Percentiles rank a stretch among this genome's conserved stretches.
These are phyloP conservation scores for Ramaria sp. DNA, from an alignment of 768 basidiomycete species.

Conservation along the genomic window DNA sequence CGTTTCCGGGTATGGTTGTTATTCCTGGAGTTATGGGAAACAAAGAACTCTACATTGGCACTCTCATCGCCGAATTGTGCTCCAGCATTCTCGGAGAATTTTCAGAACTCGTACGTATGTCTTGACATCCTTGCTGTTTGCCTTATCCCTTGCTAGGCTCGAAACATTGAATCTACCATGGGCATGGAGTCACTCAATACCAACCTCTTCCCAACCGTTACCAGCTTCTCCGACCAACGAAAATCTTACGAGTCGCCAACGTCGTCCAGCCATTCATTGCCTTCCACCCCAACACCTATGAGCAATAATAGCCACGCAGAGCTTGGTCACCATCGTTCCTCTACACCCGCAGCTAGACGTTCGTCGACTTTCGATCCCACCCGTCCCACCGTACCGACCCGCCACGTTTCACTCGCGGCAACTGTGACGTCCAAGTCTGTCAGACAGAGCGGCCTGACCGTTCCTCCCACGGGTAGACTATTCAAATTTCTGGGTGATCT, in stretches of 20 bases:
- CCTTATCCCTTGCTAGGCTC: slow-evolving; percentile 39
- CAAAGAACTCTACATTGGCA: slow-evolving; percentile 79
- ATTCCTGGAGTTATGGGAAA: slow-evolving; percentile 84
- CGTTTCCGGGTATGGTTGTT: slow-evolving; percentile 54
- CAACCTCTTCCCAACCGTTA: slow-evolving; percentile 22
- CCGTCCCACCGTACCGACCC: slow-evolving; percentile 22
- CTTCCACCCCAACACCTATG: slow-evolving; percentile 30
- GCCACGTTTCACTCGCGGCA: slow-evolving; percentile 43
- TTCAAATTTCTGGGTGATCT: slow-evolving; percentile 86
- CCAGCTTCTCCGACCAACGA: slow-evolving; percentile 13
- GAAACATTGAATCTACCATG: slow-evolving; percentile 68
- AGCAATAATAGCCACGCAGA: slow-evolving; percentile 47
- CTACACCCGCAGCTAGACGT: slow-evolving; percentile 34
- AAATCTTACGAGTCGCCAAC: background rate
- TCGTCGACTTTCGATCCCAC: slow-evolving; percentile 34
- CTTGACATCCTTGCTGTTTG: slow-evolving; percentile 6
- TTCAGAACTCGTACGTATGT: slow-evolving; percentile 58
- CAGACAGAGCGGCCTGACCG: slow-evolving; percentile 54
- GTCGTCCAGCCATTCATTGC: slow-evolving; percentile 23
- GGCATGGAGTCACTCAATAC: slow-evolving; percentile 69
- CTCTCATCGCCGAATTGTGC: slow-evolving; percentile 80
- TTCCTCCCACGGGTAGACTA: slow-evolving; percentile 70
- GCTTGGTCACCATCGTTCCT: slow-evolving; percentile 22
- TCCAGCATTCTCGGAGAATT: slow-evolving; percentile 82
- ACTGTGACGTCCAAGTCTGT: slow-evolving; percentile 24